These are phyloP conservation scores for Stemphylium vesicarium DNA, from an alignment of 2,329 filamentous ascomycete species.

Conservation along the genomic window DNA sequence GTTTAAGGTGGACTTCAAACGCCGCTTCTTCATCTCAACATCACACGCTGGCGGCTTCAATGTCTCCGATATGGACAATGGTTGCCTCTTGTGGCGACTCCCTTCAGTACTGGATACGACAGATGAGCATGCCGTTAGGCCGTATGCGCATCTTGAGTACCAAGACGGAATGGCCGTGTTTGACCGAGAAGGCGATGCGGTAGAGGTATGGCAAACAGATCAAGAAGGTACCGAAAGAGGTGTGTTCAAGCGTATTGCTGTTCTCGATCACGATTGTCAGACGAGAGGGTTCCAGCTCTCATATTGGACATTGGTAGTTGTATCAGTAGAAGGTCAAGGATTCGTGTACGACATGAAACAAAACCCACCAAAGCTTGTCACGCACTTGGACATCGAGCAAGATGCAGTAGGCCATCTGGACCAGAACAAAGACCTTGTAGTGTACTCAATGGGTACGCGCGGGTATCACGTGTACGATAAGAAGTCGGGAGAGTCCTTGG, in stretches of 20 bases:
- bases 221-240: constrained; percentile 5
- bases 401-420: constrained; percentile 13
- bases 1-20: constrained; percentile 14
- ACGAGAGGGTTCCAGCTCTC: constrained; percentile 16
- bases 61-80: constrained; percentile 9
- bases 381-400: constrained; percentile 6
- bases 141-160: constrained; percentile 14
- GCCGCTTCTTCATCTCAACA: constrained; percentile 13
- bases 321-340: constrained; percentile 9
- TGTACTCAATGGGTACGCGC: constrained; percentile 10
- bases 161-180: constrained; percentile 13
- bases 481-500: constrained; percentile 4
- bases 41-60: constrained; percentile 10
- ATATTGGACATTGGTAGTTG: constrained; percentile 9
- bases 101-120: constrained; percentile 6
- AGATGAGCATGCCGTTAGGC: constrained; percentile 1
- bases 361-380: constrained; percentile 6
- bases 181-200: constrained; percentile 5
- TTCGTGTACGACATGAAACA: constrained; percentile 16
- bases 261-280: constrained; percentile 6
- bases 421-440: constrained; percentile 11
- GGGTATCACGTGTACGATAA: constrained; percentile 14
- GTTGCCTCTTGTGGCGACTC: constrained; percentile 2
- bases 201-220: constrained; percentile 11
- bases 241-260: constrained; percentile 4